Percentiles rank a stretch among this genome's conserved stretches.
Evolutionary conservation across 148 eudicot species (phyloP).

Genomic region (Diospyros lotus): DNA sequence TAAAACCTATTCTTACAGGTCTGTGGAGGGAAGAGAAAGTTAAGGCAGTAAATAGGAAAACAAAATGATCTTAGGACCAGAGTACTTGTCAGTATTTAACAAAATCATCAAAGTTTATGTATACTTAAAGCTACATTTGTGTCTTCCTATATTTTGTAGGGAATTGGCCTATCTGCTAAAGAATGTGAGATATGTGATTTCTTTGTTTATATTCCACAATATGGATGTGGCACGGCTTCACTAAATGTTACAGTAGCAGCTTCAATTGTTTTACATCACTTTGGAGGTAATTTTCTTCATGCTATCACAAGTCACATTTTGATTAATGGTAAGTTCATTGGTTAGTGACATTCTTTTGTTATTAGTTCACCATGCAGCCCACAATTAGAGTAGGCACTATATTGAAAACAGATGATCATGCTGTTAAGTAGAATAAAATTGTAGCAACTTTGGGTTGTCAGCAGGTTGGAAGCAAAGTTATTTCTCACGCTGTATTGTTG

Average conservation of each 20-base stretch:
- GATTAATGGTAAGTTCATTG: neutral
- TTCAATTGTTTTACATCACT: conserved; percentile 92
- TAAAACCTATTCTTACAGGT: neutral
- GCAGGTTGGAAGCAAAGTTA: neutral
- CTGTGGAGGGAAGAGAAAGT: too few relatives aligned
- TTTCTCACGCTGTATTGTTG: neutral
- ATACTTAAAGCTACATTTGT: neutral
- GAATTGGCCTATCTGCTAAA: conserved; percentile 85
- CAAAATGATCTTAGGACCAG: too few relatives aligned
- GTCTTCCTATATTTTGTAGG: conserved; percentile 35
- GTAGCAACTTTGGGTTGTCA: neutral
- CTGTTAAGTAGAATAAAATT: neutral
- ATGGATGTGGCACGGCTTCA: conserved; percentile 98
- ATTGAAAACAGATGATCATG: too few relatives aligned
- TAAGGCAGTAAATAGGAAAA: too few relatives aligned
- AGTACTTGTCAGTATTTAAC: too few relatives aligned
- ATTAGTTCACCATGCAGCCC: neutral
- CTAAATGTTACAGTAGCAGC: conserved; percentile 94
- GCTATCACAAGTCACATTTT: neutral
- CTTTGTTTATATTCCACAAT: conserved; percentile 93
- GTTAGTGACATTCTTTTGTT: neutral
- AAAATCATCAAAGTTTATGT: too few relatives aligned
- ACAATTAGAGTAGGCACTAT: neutral
- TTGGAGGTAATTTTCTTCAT: conserved; percentile 52
- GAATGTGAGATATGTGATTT: conserved; percentile 93